Percentiles rank a stretch among this genome's conserved stretches.
phyloP scores from a whole-genome alignment of 441 rosid species.

The Corymbia citriodora region DNA sequence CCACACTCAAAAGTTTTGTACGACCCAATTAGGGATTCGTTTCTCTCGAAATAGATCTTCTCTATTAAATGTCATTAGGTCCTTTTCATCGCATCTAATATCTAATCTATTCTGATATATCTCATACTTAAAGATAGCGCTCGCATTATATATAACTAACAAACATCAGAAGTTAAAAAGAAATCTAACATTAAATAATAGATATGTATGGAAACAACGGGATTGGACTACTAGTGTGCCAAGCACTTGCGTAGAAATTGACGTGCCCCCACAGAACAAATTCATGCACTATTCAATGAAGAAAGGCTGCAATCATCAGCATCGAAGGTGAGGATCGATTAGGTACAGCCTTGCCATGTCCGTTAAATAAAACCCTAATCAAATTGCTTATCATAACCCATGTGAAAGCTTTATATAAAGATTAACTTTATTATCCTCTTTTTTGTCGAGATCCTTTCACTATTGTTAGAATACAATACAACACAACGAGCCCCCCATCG shows the following conservation, averaged over 20 bases:
- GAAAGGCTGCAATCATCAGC: background rate
- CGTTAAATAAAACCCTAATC: background rate
- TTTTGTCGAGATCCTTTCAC: constrained; percentile 5
- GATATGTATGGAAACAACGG: background rate
- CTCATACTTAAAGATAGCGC: background rate
- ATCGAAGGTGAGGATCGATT: background rate
- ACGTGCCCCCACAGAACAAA: background rate
- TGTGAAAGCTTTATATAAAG: background rate
- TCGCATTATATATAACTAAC: background rate
- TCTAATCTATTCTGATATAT: background rate
- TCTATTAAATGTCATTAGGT: background rate
- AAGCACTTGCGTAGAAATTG: background rate
- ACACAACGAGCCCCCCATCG: background rate
- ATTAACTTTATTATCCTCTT: constrained; percentile 23
- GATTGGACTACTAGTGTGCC: background rate
- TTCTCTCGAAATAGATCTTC: background rate
- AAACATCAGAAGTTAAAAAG: background rate
- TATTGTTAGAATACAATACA: background rate
- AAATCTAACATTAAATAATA: background rate
- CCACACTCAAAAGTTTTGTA: background rate
- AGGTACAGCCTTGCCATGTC: background rate
- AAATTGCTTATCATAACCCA: background rate
- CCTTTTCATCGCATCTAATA: background rate
- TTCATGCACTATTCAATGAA: background rate
- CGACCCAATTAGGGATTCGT: background rate